Evolutionary conservation across 257 asterid species (phyloP).

Genomic region (Solanum raphanifolium): DNA sequence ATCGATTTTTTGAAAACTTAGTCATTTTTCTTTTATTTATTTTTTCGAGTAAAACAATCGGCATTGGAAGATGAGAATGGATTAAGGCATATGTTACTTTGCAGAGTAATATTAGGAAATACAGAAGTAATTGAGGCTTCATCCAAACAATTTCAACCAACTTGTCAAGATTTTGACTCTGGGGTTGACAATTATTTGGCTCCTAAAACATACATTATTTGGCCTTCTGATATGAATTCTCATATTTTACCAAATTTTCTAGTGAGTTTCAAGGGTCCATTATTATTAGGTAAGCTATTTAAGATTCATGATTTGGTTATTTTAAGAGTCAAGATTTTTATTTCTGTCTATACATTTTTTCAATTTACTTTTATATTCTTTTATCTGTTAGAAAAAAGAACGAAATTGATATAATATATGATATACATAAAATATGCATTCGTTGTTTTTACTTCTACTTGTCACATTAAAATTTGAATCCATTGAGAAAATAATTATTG

Average conservation of each 20-base stretch:
- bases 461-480: no score
- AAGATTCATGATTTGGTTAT: background rate
- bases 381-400: no score
- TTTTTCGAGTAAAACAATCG: no score
- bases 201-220: constrained; percentile 31
- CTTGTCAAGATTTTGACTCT: constrained; percentile 28
- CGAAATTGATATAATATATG: no score
- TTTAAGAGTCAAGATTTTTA: background rate
- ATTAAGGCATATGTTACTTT: constrained; percentile 31
- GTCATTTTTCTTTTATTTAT: no score
- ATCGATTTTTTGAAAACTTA: no score
- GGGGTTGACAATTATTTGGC: constrained; percentile 29
- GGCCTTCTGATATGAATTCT: constrained; percentile 24
- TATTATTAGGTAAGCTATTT: background rate
- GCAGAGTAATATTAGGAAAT: constrained; percentile 43
- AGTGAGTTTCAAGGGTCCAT: constrained; percentile 16
- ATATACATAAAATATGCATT: no score
- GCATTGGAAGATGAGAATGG: constrained; percentile 39
- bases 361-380: no score
- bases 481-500: no score
- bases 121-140: constrained; percentile 21
- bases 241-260: constrained; percentile 31
- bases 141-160: constrained; percentile 30
- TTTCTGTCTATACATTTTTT: no score
- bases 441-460: no score